Evolutionary conservation across 768 basidiomycete genomes (phyloP).

Genomic region (Favolaschia claudopus): DNA sequence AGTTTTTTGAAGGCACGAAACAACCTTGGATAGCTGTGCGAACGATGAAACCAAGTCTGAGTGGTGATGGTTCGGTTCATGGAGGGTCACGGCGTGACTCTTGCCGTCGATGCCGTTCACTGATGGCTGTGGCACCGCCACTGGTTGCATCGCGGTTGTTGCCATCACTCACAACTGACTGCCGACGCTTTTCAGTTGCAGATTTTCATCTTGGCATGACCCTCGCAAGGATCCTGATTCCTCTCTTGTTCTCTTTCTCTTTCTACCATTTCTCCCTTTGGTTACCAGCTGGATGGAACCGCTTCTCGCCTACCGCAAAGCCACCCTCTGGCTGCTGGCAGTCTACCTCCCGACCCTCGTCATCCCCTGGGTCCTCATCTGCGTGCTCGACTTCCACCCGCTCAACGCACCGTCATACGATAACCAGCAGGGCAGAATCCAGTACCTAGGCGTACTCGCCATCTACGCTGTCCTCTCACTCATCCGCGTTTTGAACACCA

Average conservation of each 20-base stretch:
- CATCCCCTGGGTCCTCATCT: constrained; percentile 6
- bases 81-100: too few species aligned
- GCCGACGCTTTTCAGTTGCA: too few species aligned
- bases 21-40: too few species aligned
- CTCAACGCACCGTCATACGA: not conserved
- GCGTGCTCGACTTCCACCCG: not conserved
- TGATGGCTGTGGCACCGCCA: too few species aligned
- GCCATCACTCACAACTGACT: too few species aligned
- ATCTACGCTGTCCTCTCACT: not conserved
- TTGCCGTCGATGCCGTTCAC: too few species aligned
- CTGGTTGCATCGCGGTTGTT: too few species aligned
- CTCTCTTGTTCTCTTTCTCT: not conserved
- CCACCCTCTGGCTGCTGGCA: not conserved
- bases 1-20: not conserved
- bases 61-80: not conserved
- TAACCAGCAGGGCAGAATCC: constrained; percentile 2
- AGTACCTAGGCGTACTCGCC: not conserved
- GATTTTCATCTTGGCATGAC: too few species aligned
- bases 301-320: not conserved
- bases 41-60: too few species aligned
- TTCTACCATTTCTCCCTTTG: too few species aligned
- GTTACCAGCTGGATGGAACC: constrained; percentile 39
- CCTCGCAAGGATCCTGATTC: too few species aligned
- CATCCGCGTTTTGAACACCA: not conserved
- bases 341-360: constrained; percentile 1